phyloP scores from a whole-genome alignment of 2,329 filamentous ascomycete genomes.

The Thielaviopsis euricoi region DNA sequence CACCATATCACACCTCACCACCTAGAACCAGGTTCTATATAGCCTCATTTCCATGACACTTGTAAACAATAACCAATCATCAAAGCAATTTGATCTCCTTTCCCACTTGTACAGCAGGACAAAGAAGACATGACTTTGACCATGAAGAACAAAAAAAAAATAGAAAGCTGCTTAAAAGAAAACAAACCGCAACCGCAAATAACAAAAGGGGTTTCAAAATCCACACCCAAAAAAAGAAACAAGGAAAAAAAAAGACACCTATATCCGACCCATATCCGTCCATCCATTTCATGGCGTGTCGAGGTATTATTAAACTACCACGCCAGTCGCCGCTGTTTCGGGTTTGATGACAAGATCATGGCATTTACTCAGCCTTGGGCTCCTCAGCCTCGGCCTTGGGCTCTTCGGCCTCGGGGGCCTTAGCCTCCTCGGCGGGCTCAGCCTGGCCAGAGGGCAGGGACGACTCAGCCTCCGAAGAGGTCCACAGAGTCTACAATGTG shows the following conservation, averaged over 20 bases:
- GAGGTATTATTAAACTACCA: slow-evolving; percentile 16
- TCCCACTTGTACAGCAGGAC: not conserved
- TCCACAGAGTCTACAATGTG: slow-evolving; percentile 74
- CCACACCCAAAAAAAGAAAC: slow-evolving; percentile 14
- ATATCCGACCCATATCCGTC: slow-evolving; percentile 6
- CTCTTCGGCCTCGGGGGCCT: slow-evolving; percentile 35
- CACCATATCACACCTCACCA: too few relatives aligned
- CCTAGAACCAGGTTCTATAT: not conserved
- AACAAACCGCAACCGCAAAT: slow-evolving; percentile 3
- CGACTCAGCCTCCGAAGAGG: slow-evolving; percentile 91
- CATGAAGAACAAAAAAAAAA: slow-evolving; percentile 6
- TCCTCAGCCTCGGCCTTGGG: slow-evolving; percentile 42
- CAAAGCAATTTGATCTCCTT: not conserved
- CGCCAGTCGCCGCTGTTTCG: slow-evolving; percentile 20
- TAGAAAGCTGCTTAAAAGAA: slow-evolving; percentile 6
- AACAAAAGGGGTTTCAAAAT: slow-evolving; percentile 7
- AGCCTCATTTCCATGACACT: not conserved
- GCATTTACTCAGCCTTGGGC: slow-evolving; percentile 49
- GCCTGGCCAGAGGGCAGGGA: slow-evolving; percentile 37
- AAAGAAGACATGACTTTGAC: not conserved
- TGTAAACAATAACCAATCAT: not conserved
- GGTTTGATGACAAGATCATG: slow-evolving; percentile 25
- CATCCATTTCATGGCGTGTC: slow-evolving; percentile 2
- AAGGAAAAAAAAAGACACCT: slow-evolving; percentile 13
- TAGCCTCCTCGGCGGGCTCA: slow-evolving; percentile 31